A percentile compares a stretch with the other conserved stretches of the same genome.
phyloP scores from a whole-genome alignment of 495 filamentous ascomycete species.

The Neurospora terricola region DNA sequence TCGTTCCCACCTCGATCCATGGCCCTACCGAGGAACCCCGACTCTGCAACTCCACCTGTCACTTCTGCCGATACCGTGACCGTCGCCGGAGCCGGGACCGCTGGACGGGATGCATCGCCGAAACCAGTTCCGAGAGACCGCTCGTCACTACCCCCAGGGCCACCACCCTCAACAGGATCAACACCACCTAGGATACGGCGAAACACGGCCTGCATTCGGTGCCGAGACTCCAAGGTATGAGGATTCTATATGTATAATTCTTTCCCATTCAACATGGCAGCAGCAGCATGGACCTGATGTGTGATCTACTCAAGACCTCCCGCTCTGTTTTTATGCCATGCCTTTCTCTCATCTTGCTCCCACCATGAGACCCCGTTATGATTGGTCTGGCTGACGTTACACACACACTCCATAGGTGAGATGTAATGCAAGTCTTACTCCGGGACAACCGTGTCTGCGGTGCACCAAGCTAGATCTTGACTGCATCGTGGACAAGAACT shows the following conservation, averaged over 20 bases:
- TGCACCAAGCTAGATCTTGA: slow-evolving; percentile 34
- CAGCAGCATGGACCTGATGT: background rate
- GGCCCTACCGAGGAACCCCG: background rate
- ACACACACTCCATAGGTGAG: slow-evolving; percentile 23
- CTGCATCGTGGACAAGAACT: slow-evolving; percentile 36
- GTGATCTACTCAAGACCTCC: background rate
- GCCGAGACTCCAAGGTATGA: slow-evolving; percentile 33
- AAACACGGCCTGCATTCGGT: slow-evolving; percentile 33
- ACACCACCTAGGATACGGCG: slow-evolving; percentile 24
- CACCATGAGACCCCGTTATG: background rate
- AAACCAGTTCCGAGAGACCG: background rate
- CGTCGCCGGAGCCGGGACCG: background rate
- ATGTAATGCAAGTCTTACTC: slow-evolving; percentile 32
- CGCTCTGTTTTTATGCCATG: background rate
- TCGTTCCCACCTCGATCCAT: background rate
- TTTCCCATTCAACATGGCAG: background rate
- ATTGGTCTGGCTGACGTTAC: background rate
- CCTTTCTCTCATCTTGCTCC: background rate
- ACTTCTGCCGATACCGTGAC: background rate
- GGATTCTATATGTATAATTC: background rate
- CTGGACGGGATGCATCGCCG: background rate
- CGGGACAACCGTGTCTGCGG: slow-evolving; percentile 30
- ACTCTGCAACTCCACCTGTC: background rate
- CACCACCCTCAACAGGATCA: background rate
- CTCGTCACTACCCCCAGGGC: background rate